Conservation (phyloP, 2,329 filamentous ascomycete genomes). For the Colletotrichum brevisporum region DNA sequence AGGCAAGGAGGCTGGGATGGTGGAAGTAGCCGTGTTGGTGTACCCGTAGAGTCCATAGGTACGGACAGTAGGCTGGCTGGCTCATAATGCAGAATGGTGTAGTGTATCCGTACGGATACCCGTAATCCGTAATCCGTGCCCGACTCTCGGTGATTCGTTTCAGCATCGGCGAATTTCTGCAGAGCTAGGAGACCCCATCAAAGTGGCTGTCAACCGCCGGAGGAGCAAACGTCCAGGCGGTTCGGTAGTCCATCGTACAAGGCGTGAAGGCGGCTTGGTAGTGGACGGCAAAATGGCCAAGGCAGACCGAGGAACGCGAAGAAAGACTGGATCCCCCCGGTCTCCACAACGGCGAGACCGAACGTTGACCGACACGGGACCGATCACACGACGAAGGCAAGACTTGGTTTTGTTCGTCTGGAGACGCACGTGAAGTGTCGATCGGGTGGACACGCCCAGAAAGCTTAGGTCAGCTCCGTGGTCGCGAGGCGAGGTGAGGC, state of each 20-base stretch:
- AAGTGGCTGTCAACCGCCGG: constrained; percentile 21
- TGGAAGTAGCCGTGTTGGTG: constrained; percentile 30
- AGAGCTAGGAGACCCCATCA: constrained; percentile 18
- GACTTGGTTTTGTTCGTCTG: constrained; percentile 24
- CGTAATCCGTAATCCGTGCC: constrained; percentile 21
- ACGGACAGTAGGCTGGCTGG: too few species aligned
- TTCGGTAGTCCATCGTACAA: constrained; percentile 13
- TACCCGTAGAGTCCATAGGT: too few species aligned
- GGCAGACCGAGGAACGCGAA: constrained; percentile 10
- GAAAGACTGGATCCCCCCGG: constrained; percentile 21
- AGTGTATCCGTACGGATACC: neutral
- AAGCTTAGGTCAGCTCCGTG: constrained; percentile 33
- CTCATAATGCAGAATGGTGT: constrained; percentile 3
- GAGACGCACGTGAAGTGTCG: constrained; percentile 20
- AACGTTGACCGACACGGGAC: constrained; percentile 36
- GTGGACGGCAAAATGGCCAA: constrained; percentile 31
- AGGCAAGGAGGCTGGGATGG: constrained; percentile 21
- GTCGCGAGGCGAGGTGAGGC: constrained; percentile 28
- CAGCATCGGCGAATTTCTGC: constrained; percentile 30
- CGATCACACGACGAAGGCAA: constrained; percentile 28
- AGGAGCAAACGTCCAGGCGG: constrained; percentile 19
- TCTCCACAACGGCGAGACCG: constrained; percentile 35
- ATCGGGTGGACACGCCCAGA: constrained; percentile 23
- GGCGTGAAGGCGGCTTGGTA: neutral
- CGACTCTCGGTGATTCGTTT: constrained; percentile 31